phyloP scores from a whole-genome alignment of 2,329 filamentous ascomycete genomes.

The Fusarium keratoplasticum region DNA sequence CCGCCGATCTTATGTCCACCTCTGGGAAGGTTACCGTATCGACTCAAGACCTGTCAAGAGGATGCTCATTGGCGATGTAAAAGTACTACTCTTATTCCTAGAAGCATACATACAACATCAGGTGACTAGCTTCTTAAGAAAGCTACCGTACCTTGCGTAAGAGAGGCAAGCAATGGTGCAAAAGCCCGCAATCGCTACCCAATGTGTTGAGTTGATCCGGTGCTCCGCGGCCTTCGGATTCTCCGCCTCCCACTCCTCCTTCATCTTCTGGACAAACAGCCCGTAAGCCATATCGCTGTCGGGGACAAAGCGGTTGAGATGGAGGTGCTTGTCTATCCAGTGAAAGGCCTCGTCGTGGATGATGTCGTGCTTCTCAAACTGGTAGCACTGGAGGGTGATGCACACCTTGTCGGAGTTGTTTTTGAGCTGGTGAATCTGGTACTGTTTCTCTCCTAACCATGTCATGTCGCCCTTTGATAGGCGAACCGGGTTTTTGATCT shows the following conservation, averaged over 20 bases:
- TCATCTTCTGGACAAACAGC: not conserved
- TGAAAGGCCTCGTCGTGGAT: not conserved
- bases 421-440: constrained; percentile 1
- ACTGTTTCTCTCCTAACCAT: not conserved
- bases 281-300: not conserved
- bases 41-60: too few species aligned
- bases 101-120: too few species aligned
- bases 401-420: not conserved
- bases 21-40: too few species aligned
- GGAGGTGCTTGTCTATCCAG: not conserved
- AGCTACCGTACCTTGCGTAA: too few species aligned
- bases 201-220: too few species aligned
- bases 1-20: too few species aligned
- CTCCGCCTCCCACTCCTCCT: not conserved
- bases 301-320: not conserved
- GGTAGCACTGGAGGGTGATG: not conserved
- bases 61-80: too few species aligned
- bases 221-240: not conserved
- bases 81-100: too few species aligned
- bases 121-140: too few species aligned
- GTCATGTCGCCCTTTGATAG: not conserved
- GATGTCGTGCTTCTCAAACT: not conserved
- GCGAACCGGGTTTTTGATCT: not conserved
- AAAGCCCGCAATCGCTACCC: too few species aligned
- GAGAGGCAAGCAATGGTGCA: too few species aligned